Base-by-base conservation (phyloP, 2,329 filamentous ascomycete species). In the Amauroascus niger region DNA sequence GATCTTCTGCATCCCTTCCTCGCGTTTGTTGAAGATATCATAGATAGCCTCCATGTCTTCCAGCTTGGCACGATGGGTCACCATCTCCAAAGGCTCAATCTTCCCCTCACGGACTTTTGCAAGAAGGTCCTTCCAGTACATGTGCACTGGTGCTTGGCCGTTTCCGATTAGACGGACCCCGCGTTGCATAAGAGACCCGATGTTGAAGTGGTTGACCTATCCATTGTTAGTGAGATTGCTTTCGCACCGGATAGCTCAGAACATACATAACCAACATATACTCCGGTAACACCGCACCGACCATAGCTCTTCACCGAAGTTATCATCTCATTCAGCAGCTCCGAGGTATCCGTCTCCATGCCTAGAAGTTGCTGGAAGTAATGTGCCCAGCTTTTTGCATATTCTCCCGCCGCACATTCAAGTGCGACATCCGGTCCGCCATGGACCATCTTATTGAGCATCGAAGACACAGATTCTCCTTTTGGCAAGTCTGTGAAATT, bases 171-270 rank as follows among this genome's bases (percentile, higher is more conserved):
- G 78, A 1, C 86, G 83, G 60, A 94, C 81, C n/a, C 88, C 88
- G 30, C 86, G 82, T 71, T 94, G 82, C 88, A 94, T 94, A 13
- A 94, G 65, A 0, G 86, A 83, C 8, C 88, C 87, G 60, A 91
- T 83, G 69, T 88, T 88, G 75, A 91, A 87, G 67, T 88, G 84
- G 69, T 88, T 89, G 20, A 84, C 87, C 78, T 83, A 58, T 1
- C 9, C 41, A 8, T 13, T 49, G 59, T 61, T 16, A 33, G 48
- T 24, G 41, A 9, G 2, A 35, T 24, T 16, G 1, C 5, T n/a
- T 35, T 18, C 11, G 24, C 6, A 1, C n/a, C 28, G 30, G 11
- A 39, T 16, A 6, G 40, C 20, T n/a, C 6, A 13, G 22, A 14
- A 73, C 74, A 65, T 67, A 77, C 75, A 65, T 74, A 82, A 28